Evolutionary conservation across 2,329 filamentous ascomycete species (phyloP), one percentile per base, ranked within the genome.

Genomic region (Monosporascus sp.): DNA sequence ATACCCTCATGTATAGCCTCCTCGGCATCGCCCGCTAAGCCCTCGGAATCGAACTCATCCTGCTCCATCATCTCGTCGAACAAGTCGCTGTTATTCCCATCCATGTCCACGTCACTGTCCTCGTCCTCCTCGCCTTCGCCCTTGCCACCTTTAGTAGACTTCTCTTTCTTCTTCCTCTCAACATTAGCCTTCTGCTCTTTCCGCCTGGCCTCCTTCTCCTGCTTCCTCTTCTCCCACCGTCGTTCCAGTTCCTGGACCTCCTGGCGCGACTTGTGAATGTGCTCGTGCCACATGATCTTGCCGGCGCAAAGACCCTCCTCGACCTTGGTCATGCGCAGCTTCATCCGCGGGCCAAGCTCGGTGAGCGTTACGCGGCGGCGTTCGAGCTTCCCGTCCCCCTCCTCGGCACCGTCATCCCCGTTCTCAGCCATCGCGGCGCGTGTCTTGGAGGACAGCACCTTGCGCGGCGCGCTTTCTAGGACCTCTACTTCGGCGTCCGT

Each of bases 281-380:
- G 95, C 68, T 97, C 91, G 70, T 99, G 94, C 94, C 94, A 99
- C 88, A 99, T 89, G 53, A 96, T 82, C 69, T 90, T 94, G 49
- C 94, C 94, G 25, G 82, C 81, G 64, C 91, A 97, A 7, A 97
- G 73, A 1, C 93, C 94, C 63, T 99, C 94, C 67, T 99, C 94
- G 5, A 99, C 92, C 75, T 99, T 99, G 52, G 90, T 92, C 72
- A 99, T 77, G 35, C 93, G 85, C 41, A 99, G 75, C 56, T 83
- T 87, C 88, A 99, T 87, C 51, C 94, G 84, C 1, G 94, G 94
- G 0, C 94, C 94, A 1, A 99, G 76, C 72, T 99, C 94, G 3
- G 96, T 86, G 7, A 99, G 77, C 69, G 96, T 97, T 22, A 99
- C 89, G 0, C 89, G 92, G 45, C 90, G 84, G 62, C 90, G 89